These are phyloP conservation scores for Thalia dealbata DNA, from an alignment of 176 grass and related monocot species.

Conservation along the genomic window DNA sequence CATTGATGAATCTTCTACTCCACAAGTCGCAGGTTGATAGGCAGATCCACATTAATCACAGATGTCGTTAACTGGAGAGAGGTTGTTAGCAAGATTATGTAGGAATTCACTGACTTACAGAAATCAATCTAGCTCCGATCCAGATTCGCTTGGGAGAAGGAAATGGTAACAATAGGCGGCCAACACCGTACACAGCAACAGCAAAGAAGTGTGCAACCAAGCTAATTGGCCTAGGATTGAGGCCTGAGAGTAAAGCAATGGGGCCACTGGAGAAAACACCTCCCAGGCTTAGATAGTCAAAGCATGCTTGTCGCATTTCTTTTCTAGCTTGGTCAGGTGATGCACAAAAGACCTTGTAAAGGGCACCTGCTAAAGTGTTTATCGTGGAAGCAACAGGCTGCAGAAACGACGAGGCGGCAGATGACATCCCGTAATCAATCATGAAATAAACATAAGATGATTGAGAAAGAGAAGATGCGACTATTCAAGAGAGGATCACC, in stretches of 20 bases:
- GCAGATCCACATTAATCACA: background rate
- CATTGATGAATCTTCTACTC: background rate
- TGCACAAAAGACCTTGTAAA: conserved; percentile 90
- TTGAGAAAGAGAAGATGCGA: background rate
- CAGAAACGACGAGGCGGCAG: conserved; percentile 9
- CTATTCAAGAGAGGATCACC: too few relatives aligned
- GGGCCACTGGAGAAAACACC: conserved; percentile 82
- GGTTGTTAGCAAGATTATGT: background rate
- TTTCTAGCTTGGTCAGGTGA: conserved; percentile 78
- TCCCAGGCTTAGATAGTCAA: conserved; percentile 91
- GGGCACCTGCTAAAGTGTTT: conserved; percentile 86
- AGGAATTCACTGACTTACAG: conserved; percentile 43
- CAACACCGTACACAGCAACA: conserved; percentile 88
- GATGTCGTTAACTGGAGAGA: background rate
- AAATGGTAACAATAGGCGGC: conserved; percentile 78
- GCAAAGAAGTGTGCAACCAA: conserved; percentile 96
- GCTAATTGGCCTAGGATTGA: conserved; percentile 80
- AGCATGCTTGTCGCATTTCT: conserved; percentile 96
- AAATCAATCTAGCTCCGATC: conserved; percentile 76
- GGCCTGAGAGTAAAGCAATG: conserved; percentile 81
- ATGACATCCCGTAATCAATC: background rate
- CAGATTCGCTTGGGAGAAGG: conserved; percentile 76
- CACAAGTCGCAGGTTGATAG: too few relatives aligned
- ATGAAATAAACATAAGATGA: background rate
- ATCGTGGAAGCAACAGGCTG: conserved; percentile 98